Conservation (phyloP, 441 rosid species). For the Dalechampia spathulata region DNA sequence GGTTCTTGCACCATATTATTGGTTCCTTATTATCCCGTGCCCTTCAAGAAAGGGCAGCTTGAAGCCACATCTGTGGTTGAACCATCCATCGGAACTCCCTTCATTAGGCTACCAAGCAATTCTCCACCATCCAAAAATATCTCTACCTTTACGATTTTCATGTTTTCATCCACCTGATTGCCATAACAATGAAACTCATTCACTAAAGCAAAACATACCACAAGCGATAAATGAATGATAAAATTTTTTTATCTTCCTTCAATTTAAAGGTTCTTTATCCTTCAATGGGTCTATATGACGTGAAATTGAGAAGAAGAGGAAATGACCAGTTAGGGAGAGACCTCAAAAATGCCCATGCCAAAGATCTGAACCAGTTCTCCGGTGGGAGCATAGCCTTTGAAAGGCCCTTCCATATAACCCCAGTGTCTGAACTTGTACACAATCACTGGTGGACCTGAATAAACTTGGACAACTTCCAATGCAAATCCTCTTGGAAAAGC, state of each 20-base stretch:
- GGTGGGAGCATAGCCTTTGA: slow-evolving; percentile 53
- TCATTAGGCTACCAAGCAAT: slow-evolving; percentile 48
- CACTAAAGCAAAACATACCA: too few relatives aligned
- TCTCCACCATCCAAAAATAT: slow-evolving; percentile 40
- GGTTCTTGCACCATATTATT: neutral
- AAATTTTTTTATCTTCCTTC: too few relatives aligned
- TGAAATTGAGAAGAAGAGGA: too few relatives aligned
- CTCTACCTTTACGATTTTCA: slow-evolving; percentile 47
- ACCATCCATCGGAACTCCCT: slow-evolving; percentile 16
- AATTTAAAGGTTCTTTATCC: too few relatives aligned
- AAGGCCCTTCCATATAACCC: slow-evolving; percentile 72
- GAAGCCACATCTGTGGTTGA: slow-evolving; percentile 20
- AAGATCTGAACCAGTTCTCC: slow-evolving; percentile 40
- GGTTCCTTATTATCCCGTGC: slow-evolving; percentile 20
- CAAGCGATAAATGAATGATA: too few relatives aligned
- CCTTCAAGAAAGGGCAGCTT: slow-evolving; percentile 40
- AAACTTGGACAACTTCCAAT: slow-evolving; percentile 48
- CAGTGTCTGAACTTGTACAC: slow-evolving; percentile 72
- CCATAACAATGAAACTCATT: neutral
- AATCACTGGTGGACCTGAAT: slow-evolving; percentile 50
- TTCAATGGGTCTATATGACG: too few relatives aligned
- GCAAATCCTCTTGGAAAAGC: slow-evolving; percentile 60
- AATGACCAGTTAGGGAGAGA: neutral
- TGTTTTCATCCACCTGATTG: slow-evolving; percentile 37
- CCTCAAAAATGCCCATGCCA: slow-evolving; percentile 40